Evolutionary conservation across 1,284 basidiomycete genomes (phyloP), one percentile per base, ranked within the genome.

Genomic region (Testicularia cyperi): DNA sequence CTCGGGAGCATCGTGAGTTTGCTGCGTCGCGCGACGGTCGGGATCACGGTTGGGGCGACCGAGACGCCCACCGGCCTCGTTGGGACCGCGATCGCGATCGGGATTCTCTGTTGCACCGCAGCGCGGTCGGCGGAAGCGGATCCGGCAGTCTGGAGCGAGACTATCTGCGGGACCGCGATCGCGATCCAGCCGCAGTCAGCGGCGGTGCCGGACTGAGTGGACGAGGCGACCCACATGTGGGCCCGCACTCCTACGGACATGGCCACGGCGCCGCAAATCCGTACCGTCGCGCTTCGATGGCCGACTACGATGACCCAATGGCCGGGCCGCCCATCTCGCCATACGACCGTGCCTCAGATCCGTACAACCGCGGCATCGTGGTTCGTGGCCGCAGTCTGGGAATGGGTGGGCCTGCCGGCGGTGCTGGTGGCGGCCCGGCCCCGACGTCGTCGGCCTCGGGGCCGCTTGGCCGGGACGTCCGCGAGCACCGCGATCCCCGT

Each of bases 231-330:
- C 30, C 9, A 10, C 51, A 54, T 32, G 12, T 38, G 7, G 44
- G 44, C 16, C 16, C 36, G 18, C 40, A 37, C 16, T 12, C 35
- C 2, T 36, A 41, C 24, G 29, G 25, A 16, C n/a, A 18, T 2
- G n/a, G n/a, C n/a, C n/a, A n/a, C n/a, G n/a, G n/a, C n/a, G n/a
- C n/a, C n/a, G n/a, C n/a, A n/a, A n/a, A n/a, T n/a, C 38, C 31
- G 2, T 54, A 61, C 21, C 57, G 57, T 22, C 38, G 56, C 16
- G 33, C 44, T 6, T 60, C 56, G 4, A 21, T 44, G n/a, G 45
- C 21, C 14, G 57, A 61, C 14, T 55, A 46, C 23, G 48, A 53
- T 16, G 49, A 60, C 13, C 25, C 13, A 12, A 15, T 18, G 5
- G 34, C 15, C 18, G 38, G 22, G 10, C 29, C 23, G 2, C 7